phyloP scores from a whole-genome alignment of 495 filamentous ascomycete species.

The Penicillium mononematosum region DNA sequence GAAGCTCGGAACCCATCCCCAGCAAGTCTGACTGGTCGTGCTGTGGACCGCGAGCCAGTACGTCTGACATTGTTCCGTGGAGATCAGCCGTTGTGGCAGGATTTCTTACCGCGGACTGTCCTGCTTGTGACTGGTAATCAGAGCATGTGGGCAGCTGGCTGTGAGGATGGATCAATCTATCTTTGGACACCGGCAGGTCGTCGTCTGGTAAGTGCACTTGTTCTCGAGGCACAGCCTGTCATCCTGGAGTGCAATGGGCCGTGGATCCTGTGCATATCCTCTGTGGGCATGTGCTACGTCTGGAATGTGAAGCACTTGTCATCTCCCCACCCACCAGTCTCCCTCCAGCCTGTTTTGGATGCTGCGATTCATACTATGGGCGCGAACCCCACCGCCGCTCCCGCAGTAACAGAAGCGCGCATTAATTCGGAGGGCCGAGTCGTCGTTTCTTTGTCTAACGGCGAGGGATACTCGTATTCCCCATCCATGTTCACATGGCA shows the following conservation, averaged over 20 bases:
- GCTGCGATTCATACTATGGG: constrained; percentile 69
- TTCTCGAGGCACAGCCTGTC: constrained; percentile 89
- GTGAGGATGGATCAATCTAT: constrained; percentile 91
- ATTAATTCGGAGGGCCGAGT: constrained; percentile 83
- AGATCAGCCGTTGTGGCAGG: constrained; percentile 89
- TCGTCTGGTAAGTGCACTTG: constrained; percentile 74
- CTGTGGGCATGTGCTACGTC: constrained; percentile 85
- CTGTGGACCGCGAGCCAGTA: constrained; percentile 72
- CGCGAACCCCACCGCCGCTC: constrained; percentile 67
- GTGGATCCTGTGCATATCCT: constrained; percentile 85
- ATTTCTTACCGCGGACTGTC: constrained; percentile 80
- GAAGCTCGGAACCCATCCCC: constrained; percentile 70
- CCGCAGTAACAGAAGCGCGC: constrained; percentile 83
- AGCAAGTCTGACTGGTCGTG: constrained; percentile 54
- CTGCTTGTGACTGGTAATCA: constrained; percentile 86
- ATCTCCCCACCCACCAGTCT: constrained; percentile 85
- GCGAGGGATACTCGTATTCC: constrained; percentile 89
- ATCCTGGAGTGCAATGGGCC: constrained; percentile 86
- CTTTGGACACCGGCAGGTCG: constrained; percentile 95
- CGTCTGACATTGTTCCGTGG: constrained; percentile 76
- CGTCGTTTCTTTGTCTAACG: constrained; percentile 83
- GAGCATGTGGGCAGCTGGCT: constrained; percentile 86
- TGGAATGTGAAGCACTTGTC: constrained; percentile 88
- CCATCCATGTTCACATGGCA: constrained; percentile 87
- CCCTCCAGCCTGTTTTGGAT: constrained; percentile 85